These are phyloP conservation scores for Schizosaccharomyces lindneri DNA, from an alignment of 805 yeast genomes.

Conservation along the genomic window DNA sequence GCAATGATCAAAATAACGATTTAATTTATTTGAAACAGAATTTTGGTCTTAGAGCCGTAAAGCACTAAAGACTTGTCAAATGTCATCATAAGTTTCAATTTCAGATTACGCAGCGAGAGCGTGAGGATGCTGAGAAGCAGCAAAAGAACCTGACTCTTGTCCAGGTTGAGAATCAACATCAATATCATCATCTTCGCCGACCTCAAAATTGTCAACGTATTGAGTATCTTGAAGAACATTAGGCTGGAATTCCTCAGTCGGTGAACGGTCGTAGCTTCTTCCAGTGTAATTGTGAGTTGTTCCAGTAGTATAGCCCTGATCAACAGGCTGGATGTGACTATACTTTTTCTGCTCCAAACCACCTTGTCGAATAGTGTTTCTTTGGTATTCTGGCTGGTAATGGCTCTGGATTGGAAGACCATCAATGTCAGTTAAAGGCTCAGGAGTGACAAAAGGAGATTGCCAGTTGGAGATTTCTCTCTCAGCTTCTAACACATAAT, in stretches of 20 bases:
- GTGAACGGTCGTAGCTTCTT: too few relatives aligned
- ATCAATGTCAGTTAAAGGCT: neutral
- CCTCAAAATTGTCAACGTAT: neutral
- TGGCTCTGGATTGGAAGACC: neutral
- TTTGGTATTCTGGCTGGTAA: neutral
- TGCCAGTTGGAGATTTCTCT: conserved; percentile 92
- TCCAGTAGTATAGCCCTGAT: neutral
- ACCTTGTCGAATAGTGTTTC: neutral
- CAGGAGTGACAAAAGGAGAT: neutral
- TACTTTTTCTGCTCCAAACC: neutral
- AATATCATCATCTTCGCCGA: neutral
- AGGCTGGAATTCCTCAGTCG: neutral
- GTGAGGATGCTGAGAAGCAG: neutral
- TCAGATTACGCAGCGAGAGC: neutral
- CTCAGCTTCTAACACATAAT: conserved; percentile 91
- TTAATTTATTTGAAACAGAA: too few relatives aligned
- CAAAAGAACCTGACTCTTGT: neutral
- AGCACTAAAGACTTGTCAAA: too few relatives aligned
- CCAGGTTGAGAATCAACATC: neutral
- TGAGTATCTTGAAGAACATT: neutral
- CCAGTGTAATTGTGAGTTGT: neutral
- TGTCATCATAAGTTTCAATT: too few relatives aligned
- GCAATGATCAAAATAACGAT: too few relatives aligned
- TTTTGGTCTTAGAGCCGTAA: too few relatives aligned
- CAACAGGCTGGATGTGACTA: neutral